A percentile compares a stretch with the other conserved stretches of the same genome.
Evolutionary conservation across 306 rosid genomes (phyloP).

Genomic region (Canavalia ensiformis): DNA sequence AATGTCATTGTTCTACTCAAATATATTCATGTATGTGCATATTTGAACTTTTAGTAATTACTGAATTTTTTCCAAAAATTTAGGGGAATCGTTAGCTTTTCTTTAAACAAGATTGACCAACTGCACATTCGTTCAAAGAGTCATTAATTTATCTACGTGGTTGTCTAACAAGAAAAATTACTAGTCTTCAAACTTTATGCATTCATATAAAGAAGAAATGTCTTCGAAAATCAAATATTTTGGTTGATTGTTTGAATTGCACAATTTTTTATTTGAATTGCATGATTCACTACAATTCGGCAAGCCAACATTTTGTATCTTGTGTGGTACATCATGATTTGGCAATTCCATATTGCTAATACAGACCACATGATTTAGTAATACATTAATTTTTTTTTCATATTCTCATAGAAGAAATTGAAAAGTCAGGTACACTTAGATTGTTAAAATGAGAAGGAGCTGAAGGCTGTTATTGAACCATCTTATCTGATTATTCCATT

Average conservation of each 20-base stretch:
- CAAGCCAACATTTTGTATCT: background rate
- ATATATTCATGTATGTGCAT: conserved; percentile 18
- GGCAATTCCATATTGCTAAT: background rate
- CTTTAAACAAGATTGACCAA: background rate
- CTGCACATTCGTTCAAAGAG: background rate
- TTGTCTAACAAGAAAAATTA: conserved; percentile 4
- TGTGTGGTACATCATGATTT: background rate
- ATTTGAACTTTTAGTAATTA: background rate
- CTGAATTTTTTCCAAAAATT: background rate
- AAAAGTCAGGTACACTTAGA: no score
- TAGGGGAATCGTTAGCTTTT: background rate
- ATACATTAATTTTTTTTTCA: no score
- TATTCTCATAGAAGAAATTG: no score
- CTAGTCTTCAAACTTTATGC: background rate
- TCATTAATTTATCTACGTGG: background rate
- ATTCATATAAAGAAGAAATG: conserved; percentile 19
- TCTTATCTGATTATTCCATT: no score
- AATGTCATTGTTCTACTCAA: conserved; percentile 8
- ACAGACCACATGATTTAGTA: no score
- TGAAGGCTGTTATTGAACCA: no score
- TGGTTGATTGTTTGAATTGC: background rate
- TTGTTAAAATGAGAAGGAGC: no score
- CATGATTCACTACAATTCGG: background rate
- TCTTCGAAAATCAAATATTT: conserved; percentile 6
- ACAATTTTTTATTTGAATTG: background rate